These are phyloP conservation scores for Yarrowia yakushimensis DNA, from an alignment of 805 yeast genomes.

Conservation along the genomic window DNA sequence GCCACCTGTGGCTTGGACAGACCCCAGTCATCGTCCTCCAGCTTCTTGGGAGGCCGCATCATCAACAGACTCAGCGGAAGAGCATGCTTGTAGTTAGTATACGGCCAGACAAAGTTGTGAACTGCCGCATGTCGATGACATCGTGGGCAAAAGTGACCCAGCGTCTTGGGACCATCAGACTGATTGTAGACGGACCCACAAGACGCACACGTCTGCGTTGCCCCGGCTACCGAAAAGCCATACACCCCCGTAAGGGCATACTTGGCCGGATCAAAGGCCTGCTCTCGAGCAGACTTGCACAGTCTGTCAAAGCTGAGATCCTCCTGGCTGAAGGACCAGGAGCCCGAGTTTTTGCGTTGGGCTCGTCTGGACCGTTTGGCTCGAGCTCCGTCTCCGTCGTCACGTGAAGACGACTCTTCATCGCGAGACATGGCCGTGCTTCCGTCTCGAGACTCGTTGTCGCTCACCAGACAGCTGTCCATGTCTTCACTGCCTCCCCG, in stretches of 20 bases:
- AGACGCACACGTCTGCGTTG: not conserved
- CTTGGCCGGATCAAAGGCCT: not conserved
- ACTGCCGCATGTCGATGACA: constrained; percentile 37
- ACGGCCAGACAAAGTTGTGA: constrained; percentile 36
- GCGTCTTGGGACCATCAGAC: constrained; percentile 23
- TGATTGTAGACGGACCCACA: not conserved
- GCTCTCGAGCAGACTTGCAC: constrained; percentile 4
- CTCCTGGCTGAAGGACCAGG: not conserved
- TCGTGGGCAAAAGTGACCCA: constrained; percentile 33
- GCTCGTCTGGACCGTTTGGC: not conserved
- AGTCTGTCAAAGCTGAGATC: constrained; percentile 1
- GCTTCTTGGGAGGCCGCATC: constrained; percentile 4
- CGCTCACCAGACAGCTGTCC: not conserved
- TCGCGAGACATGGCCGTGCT: not conserved
- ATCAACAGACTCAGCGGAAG: not conserved
- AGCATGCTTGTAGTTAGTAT: not conserved
- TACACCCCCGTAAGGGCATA: not conserved
- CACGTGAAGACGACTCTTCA: constrained; percentile 8
- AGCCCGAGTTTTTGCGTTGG: not conserved
- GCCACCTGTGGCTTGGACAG: not conserved
- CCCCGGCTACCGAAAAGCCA: not conserved
- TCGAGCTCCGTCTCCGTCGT: not conserved
- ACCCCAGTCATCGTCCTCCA: not conserved
- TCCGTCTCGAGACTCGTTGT: not conserved
- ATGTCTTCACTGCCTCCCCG: not conserved